Percentiles rank a stretch among this genome's conserved stretches.
These are phyloP conservation scores for Anisogramma anomala DNA, from an alignment of 2,329 filamentous ascomycete species.

Conservation along the genomic window DNA sequence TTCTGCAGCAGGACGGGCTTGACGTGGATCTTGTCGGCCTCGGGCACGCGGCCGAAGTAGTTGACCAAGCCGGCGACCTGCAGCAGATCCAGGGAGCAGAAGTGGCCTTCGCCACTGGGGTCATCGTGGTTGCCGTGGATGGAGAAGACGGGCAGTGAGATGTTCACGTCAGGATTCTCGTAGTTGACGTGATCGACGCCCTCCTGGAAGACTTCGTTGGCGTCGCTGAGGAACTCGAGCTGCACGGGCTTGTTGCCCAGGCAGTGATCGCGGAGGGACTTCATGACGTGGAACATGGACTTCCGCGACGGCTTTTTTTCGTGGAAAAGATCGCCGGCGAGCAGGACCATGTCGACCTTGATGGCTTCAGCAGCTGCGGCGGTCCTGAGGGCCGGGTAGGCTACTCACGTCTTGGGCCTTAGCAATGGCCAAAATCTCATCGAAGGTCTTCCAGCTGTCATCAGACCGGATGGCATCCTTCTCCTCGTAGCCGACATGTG, in stretches of 20 bases:
- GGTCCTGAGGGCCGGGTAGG: neutral
- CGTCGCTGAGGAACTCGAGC: slow-evolving; percentile 87
- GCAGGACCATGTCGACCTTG: slow-evolving; percentile 89
- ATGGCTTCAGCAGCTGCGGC: neutral
- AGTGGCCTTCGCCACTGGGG: slow-evolving; percentile 88
- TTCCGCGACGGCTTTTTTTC: slow-evolving; percentile 96
- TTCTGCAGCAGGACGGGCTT: slow-evolving; percentile 92
- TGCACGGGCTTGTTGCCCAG: slow-evolving; percentile 92
- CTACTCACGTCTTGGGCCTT: slow-evolving; percentile 60
- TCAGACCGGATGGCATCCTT: slow-evolving; percentile 88
- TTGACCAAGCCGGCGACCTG: slow-evolving; percentile 88
- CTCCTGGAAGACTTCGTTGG: slow-evolving; percentile 78
- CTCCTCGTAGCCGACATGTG: slow-evolving; percentile 95
- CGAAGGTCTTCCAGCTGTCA: slow-evolving; percentile 92
- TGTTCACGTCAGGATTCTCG: slow-evolving; percentile 92
- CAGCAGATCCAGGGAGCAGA: slow-evolving; percentile 79
- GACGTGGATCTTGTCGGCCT: slow-evolving; percentile 85
- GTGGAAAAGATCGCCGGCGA: slow-evolving; percentile 92
- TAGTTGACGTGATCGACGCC: slow-evolving; percentile 95
- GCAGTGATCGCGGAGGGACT: slow-evolving; percentile 83
- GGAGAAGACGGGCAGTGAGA: slow-evolving; percentile 93
- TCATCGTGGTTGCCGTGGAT: slow-evolving; percentile 99
- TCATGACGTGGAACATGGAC: slow-evolving; percentile 95
- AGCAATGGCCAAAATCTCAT: slow-evolving; percentile 86
- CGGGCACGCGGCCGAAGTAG: slow-evolving; percentile 85